phyloP scores from a whole-genome alignment of 306 rosid genomes.

The Ziziphus jujuba region DNA sequence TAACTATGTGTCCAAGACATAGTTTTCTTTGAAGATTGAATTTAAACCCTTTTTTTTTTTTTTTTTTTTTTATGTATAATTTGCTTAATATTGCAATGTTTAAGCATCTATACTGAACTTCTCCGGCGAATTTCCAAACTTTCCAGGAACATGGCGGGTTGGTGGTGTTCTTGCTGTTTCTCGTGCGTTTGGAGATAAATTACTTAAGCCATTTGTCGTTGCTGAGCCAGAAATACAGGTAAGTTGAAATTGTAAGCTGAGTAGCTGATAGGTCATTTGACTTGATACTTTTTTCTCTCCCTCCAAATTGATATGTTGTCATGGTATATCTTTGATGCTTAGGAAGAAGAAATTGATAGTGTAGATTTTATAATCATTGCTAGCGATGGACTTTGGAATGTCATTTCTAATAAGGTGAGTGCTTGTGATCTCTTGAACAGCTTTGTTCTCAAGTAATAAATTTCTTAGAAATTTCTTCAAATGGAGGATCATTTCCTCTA shows the following conservation, averaged over 20 bases:
- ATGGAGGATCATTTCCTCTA: neutral
- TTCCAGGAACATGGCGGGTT: conserved; percentile 86
- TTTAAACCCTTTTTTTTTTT: too few relatives aligned
- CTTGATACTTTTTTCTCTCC: neutral
- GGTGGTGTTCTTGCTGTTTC: conserved; percentile 96
- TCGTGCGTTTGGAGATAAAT: conserved; percentile 90
- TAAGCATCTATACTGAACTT: conserved; percentile 10
- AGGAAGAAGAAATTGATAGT: conserved; percentile 82
- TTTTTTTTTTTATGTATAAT: too few relatives aligned
- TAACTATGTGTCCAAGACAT: too few relatives aligned
- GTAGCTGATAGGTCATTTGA: neutral
- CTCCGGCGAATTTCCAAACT: conserved; percentile 18
- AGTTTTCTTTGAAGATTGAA: too few relatives aligned
- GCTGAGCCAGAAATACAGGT: conserved; percentile 97
- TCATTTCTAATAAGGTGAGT: conserved; percentile 75
- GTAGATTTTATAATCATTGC: conserved; percentile 83
- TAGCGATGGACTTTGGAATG: conserved; percentile 94
- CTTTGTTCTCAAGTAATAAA: neutral
- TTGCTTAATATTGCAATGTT: too few relatives aligned
- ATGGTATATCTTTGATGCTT: conserved; percentile 14
- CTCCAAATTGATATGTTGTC: neutral
- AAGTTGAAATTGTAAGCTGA: neutral
- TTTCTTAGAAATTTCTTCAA: neutral
- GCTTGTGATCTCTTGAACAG: conserved; percentile 13
- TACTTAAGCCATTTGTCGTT: conserved; percentile 78